Base-by-base conservation (phyloP, 208 protist species). In the Wallacemonas collosoma region DNA sequence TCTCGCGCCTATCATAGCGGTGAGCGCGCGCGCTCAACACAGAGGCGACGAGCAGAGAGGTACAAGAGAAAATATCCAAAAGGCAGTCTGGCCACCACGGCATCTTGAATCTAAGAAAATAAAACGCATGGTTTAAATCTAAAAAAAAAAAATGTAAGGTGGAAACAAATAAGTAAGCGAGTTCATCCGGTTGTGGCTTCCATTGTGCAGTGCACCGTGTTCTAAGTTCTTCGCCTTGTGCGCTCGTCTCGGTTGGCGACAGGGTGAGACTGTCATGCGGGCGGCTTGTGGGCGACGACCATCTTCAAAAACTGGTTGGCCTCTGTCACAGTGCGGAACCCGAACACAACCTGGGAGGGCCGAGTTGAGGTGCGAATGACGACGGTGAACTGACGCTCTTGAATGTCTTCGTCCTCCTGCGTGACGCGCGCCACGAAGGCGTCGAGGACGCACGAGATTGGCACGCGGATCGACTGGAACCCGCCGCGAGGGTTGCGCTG, bases 321-420 rank as follows among this genome's bases (percentile, higher is more conserved):
- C 72, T 94, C 85, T 5, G 64, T 38, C 38, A 68, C 44, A 8
- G 79, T 88, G 40, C 74, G 68, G 76, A 96, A 94, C 2, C 88
- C 91, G 75, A 94, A 96, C 9, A 91, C 82, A 58, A 96, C 81
- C 71, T 94, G 88, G 26, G 88, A 91, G 2, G 91, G 91, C 26
- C 83, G 85, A 3, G 82, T 84, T 8, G 81, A 86, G 15, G 91
- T 92, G 61, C 81, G 75, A 15, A 91, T 73, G 14, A 95, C 72
- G 1, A 88, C 78, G 14, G 82, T 87, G 62, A 80, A 90, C 74
- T 85, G 82, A 53, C 64, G 56, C 69, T 91, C 82, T 64, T 80
- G 65, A 35, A 88, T 80, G 61, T 71, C 72, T 55, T 81, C 83
- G 66, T 80, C 79, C 74, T 77, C 76, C 75, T 83, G 87, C 58